phyloP scores from a whole-genome alignment of 2,329 filamentous ascomycete genomes.

The Beauveria sp. region DNA sequence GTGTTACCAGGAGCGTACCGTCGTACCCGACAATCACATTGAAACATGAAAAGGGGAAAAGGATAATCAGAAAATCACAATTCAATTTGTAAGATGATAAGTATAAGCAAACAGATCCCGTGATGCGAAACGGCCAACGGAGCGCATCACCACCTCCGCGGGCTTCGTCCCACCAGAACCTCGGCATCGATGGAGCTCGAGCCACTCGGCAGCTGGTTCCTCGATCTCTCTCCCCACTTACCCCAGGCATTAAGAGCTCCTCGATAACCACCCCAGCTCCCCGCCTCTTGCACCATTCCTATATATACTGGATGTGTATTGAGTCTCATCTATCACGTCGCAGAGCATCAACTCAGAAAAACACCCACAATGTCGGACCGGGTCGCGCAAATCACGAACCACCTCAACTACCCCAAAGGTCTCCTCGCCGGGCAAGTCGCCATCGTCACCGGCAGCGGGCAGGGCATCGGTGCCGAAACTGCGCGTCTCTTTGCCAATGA shows the following conservation, averaged over 20 bases:
- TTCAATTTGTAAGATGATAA: background rate
- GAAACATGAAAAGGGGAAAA: background rate
- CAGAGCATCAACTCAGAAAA: too few relatives aligned
- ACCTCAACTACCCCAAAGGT: conserved; percentile 76
- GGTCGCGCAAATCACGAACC: conserved; percentile 63
- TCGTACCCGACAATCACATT: too few relatives aligned
- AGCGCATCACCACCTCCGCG: background rate
- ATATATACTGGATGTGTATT: too few relatives aligned
- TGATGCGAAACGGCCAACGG: background rate
- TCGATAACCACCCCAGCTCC: background rate
- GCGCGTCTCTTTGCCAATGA: conserved; percentile 80
- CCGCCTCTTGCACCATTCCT: background rate
- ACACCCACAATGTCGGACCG: conserved; percentile 43
- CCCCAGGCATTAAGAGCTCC: background rate
- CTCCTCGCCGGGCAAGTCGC: conserved; percentile 73
- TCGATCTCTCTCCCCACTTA: conserved; percentile 1
- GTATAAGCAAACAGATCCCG: background rate
- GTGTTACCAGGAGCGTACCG: background rate
- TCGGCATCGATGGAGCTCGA: background rate
- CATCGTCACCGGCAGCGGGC: conserved; percentile 80
- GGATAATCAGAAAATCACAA: background rate
- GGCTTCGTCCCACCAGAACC: background rate
- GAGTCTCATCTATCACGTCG: too few relatives aligned
- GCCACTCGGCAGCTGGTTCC: background rate
- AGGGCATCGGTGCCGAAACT: conserved; percentile 82